Percentiles rank a stretch among this genome's conserved stretches.
These are phyloP conservation scores for Syncephalastrum racemosum DNA, from an alignment of 371 early-diverging fungal species.

Conservation along the genomic window DNA sequence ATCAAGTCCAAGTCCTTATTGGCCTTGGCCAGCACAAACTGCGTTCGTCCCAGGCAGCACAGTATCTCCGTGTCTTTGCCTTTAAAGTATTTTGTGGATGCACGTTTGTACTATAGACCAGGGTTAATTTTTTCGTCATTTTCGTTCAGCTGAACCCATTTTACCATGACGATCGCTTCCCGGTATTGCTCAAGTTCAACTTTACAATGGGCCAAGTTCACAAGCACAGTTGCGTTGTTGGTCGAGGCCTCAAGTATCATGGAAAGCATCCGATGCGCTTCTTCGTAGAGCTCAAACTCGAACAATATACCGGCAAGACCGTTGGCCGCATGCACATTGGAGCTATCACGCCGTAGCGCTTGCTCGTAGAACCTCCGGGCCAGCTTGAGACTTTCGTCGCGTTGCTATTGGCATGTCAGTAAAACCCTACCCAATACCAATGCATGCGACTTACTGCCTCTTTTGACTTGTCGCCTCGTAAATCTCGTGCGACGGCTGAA, in stretches of 20 bases:
- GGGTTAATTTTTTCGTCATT: background rate
- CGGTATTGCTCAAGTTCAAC: slow-evolving; percentile 73
- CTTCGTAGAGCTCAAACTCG: slow-evolving; percentile 64
- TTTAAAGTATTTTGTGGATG: slow-evolving; percentile 50
- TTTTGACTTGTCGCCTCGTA: slow-evolving; percentile 38
- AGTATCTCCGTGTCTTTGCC: slow-evolving; percentile 60
- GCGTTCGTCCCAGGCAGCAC: slow-evolving; percentile 77
- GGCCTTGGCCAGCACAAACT: slow-evolving; percentile 76
- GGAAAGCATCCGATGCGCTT: slow-evolving; percentile 76
- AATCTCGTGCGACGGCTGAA: slow-evolving; percentile 58
- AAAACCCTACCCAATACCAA: background rate
- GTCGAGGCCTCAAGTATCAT: slow-evolving; percentile 67
- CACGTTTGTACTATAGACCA: slow-evolving; percentile 65
- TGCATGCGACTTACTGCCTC: slow-evolving; percentile 28
- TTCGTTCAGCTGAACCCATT: background rate
- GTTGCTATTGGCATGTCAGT: slow-evolving; percentile 1
- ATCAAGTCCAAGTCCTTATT: slow-evolving; percentile 70
- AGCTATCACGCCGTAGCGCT: slow-evolving; percentile 71
- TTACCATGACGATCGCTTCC: slow-evolving; percentile 67
- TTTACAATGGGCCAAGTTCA: slow-evolving; percentile 81
- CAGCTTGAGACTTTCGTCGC: slow-evolving; percentile 62
- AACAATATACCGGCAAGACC: slow-evolving; percentile 81
- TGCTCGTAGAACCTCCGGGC: slow-evolving; percentile 84
- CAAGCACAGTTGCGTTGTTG: slow-evolving; percentile 56
- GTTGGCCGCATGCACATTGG: slow-evolving; percentile 75